A percentile compares a stretch with the other conserved stretches of the same genome.
These are phyloP conservation scores for Diplodia scrobiculata DNA, from an alignment of 2,329 filamentous ascomycete species.

Conservation along the genomic window DNA sequence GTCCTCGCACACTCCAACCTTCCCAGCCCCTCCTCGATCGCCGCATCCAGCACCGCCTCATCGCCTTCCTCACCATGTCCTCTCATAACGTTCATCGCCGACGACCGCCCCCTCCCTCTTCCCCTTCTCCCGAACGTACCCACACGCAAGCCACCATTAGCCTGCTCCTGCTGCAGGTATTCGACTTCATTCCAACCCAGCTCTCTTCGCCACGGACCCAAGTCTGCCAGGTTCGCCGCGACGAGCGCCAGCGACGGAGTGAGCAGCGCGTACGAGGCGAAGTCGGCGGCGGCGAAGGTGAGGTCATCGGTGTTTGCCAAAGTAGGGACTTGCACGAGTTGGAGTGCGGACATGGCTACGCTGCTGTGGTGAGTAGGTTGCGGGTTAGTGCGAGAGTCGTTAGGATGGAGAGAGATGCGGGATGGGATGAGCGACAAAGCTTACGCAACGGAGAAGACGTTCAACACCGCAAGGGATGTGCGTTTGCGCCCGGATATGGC, in stretches of 20 bases:
- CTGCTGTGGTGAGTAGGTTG: neutral
- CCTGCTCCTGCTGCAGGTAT: neutral
- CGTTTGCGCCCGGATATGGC: neutral
- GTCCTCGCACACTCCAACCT: neutral
- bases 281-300: neutral
- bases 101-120: neutral
- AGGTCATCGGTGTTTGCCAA: constrained; percentile 7
- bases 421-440: neutral
- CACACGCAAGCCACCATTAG: neutral
- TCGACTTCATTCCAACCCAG: neutral
- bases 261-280: constrained; percentile 9
- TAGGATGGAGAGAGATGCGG: neutral
- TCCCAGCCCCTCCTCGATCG: neutral
- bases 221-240: constrained; percentile 3
- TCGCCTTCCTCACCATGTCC: neutral
- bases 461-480: neutral
- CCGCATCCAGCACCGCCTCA: constrained; percentile 4
- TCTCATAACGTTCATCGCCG: constrained; percentile 1
- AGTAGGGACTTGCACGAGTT: neutral
- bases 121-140: neutral
- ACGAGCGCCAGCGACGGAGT: constrained; percentile 9
- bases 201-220: constrained; percentile 21
- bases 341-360: neutral
- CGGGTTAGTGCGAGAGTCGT: neutral
- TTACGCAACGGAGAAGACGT: constrained; percentile 3